Evolutionary conservation across 768 basidiomycete species (phyloP), one percentile per base, ranked within the genome.

Genomic region (Hygrocybe coccinea): DNA sequence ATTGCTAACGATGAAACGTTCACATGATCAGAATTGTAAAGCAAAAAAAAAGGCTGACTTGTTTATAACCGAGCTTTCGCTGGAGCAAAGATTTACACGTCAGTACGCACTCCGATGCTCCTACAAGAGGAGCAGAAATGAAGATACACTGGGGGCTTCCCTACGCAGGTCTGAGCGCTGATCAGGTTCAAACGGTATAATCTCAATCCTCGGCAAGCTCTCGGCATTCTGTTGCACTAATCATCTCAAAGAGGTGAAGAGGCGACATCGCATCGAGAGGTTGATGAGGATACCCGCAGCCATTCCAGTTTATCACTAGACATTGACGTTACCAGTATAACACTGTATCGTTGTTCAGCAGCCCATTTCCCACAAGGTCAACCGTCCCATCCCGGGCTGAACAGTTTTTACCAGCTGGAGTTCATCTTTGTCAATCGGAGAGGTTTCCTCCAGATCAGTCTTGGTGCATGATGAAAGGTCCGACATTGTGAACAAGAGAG

Each of bases 121-220:
- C 77, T 75, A 72, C 69, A 67, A 65, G 62, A 60, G 68, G 63
- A 69, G 74, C 70, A 73, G 67, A 60, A 66, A 69, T 66, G 68
- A 70, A 67, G 59, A 63, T 71, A 71, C 72, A 79, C 87, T 87
- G 81, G 78, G 63, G 87, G 87, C 87, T 90, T 94, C 90, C 90
- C 91, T 92, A 90, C 91, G 92, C 91, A 91, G 89, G 89, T 91
- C 79, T 92, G 80, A 91, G 83, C 88, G 79, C 90, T 91, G 87
- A 81, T 90, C 92, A 94, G 90, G 91, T 93, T 93, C 89, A 72
- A 83, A 85, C 92, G 91, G 91, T 94, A 83, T 94, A 57, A 89
- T 94, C 92, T 95, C 91, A 94, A 91, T 73, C 90, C 82, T 74
- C 70, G 73, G 71, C 70, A 71, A 67, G 53, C 68, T 69, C 56